Percentiles rank a stretch among this genome's conserved stretches.
These are phyloP conservation scores for Barnettozyma pratensis DNA, from an alignment of 805 yeast species.

Conservation along the genomic window DNA sequence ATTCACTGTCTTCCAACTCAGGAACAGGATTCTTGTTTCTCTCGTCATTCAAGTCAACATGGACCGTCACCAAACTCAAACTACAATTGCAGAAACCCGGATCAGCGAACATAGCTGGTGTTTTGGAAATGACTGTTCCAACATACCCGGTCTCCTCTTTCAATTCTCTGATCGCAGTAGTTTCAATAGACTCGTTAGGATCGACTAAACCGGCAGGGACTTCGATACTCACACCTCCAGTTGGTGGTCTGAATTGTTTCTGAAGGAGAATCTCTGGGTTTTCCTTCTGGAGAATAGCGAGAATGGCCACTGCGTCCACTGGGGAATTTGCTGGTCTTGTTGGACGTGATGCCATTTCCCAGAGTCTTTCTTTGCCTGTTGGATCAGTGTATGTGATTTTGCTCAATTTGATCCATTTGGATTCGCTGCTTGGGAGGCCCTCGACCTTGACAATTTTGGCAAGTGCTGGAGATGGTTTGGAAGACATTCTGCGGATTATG, in stretches of 20 bases:
- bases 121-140: slow-evolving; percentile 49
- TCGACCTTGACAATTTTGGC: slow-evolving; percentile 29
- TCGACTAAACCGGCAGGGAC: slow-evolving; percentile 95
- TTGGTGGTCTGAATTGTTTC: slow-evolving; percentile 93
- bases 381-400: slow-evolving; percentile 72
- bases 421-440: slow-evolving; percentile 36
- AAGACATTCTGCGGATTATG: slow-evolving; percentile 7
- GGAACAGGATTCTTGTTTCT: slow-evolving; percentile 68
- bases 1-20: slow-evolving; percentile 84
- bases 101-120: slow-evolving; percentile 59
- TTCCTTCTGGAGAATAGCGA: slow-evolving; percentile 59
- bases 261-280: slow-evolving; percentile 49
- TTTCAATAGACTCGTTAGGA: slow-evolving; percentile 68
- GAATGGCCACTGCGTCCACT: slow-evolving; percentile 87
- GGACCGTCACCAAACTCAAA: slow-evolving; percentile 70
- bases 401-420: slow-evolving; percentile 64
- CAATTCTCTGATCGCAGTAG: slow-evolving; percentile 83
- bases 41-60: slow-evolving; percentile 62
- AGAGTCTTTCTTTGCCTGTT: slow-evolving; percentile 59
- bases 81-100: slow-evolving; percentile 92
- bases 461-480: slow-evolving; percentile 31
- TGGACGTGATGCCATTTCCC: slow-evolving; percentile 79
- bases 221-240: slow-evolving; percentile 81
- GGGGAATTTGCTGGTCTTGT: slow-evolving; percentile 31
- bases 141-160: slow-evolving; percentile 90